Evolutionary conservation across 768 basidiomycete genomes (phyloP).

Genomic region (Solioccasus polychromus): DNA sequence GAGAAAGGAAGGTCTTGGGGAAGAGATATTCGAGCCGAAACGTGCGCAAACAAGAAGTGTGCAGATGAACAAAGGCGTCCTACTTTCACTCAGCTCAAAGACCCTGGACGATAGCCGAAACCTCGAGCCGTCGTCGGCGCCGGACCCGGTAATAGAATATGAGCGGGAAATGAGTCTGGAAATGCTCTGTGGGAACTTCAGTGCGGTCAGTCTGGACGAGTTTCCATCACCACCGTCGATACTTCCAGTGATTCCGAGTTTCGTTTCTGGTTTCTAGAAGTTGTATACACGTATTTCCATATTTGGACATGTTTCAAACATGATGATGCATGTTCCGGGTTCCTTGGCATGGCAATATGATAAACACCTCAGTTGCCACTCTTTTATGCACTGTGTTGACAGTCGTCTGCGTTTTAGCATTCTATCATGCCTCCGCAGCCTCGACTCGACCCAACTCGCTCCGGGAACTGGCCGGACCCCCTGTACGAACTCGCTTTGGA

Average conservation of each 20-base stretch:
- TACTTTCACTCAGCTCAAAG: slow-evolving; percentile 34
- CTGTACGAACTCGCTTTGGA: slow-evolving; percentile 43
- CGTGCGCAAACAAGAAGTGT: slow-evolving; percentile 49
- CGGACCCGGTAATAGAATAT: too few relatives aligned
- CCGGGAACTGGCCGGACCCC: slow-evolving; percentile 59
- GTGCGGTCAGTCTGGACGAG: slow-evolving; percentile 42
- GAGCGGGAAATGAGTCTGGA: slow-evolving; percentile 17
- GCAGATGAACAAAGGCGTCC: slow-evolving; percentile 46
- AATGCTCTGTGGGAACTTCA: slow-evolving; percentile 36
- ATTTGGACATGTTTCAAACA: slow-evolving; percentile 8
- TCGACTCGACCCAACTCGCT: slow-evolving; percentile 45
- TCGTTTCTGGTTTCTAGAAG: slow-evolving; percentile 28
- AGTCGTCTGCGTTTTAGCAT: slow-evolving; percentile 17
- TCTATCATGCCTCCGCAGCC: slow-evolving; percentile 27
- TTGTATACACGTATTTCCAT: neutral
- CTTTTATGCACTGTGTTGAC: slow-evolving; percentile 7
- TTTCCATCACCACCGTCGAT: slow-evolving; percentile 45
- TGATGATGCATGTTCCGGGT: too few relatives aligned
- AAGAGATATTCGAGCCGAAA: slow-evolving; percentile 43
- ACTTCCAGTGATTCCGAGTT: slow-evolving; percentile 31
- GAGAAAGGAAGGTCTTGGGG: slow-evolving; percentile 17
- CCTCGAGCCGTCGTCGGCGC: neutral
- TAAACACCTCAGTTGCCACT: slow-evolving; percentile 2
- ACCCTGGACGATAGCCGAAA: slow-evolving; percentile 1
- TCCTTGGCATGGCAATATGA: too few relatives aligned